Conservation (phyloP, 1,284 basidiomycete species). For the Fomitopsis schrenkii region DNA sequence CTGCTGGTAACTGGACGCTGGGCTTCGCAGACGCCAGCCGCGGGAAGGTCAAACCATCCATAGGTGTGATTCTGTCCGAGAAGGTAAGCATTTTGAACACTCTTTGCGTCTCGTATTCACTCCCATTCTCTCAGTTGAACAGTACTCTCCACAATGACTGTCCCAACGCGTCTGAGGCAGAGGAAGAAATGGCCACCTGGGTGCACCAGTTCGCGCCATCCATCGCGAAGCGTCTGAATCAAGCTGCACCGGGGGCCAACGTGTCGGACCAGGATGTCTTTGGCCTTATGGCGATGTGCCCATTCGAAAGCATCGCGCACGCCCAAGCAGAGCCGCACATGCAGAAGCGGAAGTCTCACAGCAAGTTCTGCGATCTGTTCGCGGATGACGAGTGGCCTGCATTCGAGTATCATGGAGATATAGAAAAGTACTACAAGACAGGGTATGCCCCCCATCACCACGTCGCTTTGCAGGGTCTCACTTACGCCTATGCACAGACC, state of each 20-base stretch:
- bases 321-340: conserved; percentile 18
- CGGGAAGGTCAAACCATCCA: conserved; percentile 28
- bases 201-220: conserved; percentile 49
- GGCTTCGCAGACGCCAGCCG: conserved; percentile 43
- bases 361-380: conserved; percentile 74
- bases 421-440: conserved; percentile 75
- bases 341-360: conserved; percentile 21
- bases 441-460: conserved; percentile 42
- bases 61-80: conserved; percentile 52
- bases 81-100: conserved; percentile 13
- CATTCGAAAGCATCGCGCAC: conserved; percentile 65
- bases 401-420: conserved; percentile 70
- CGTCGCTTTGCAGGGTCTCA: neutral
- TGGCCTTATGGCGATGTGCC: conserved; percentile 69
- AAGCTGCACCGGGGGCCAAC: conserved; percentile 54
- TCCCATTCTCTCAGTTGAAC: conserved; percentile 37
- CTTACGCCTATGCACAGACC: conserved; percentile 38
- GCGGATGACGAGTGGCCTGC: conserved; percentile 52
- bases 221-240: conserved; percentile 57
- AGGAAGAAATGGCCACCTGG: conserved; percentile 48
- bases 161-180: conserved; percentile 47
- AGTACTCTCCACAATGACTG: conserved; percentile 75
- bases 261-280: conserved; percentile 53
- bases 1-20: conserved; percentile 68
- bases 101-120: neutral